Evolutionary conservation across 768 basidiomycete species (phyloP).

Genomic region (Mrakia frigida): DNA sequence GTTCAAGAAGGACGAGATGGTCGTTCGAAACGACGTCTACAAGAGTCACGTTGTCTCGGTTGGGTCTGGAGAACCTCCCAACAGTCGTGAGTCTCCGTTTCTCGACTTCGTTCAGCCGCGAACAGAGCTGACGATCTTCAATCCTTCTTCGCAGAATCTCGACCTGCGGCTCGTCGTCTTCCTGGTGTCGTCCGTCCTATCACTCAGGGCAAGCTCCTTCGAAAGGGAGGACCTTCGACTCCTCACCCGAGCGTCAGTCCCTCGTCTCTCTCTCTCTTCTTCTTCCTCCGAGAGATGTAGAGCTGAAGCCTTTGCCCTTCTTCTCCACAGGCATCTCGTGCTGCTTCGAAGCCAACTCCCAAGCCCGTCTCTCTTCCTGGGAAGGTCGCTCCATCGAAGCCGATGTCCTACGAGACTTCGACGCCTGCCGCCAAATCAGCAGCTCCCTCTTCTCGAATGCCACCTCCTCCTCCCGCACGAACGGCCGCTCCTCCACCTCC

Average conservation of each 20-base stretch:
- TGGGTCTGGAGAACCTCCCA: slow-evolving; percentile 76
- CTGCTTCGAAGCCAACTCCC: slow-evolving; percentile 4
- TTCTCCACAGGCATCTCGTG: not conserved
- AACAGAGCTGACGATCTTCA: not conserved
- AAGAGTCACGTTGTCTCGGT: slow-evolving; percentile 91
- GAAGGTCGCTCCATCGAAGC: slow-evolving; percentile 6
- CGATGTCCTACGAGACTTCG: slow-evolving; percentile 33
- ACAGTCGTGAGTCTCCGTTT: slow-evolving; percentile 49
- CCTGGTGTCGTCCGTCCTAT: slow-evolving; percentile 79
- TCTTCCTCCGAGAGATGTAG: not conserved
- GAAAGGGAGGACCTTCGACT: slow-evolving; percentile 66
- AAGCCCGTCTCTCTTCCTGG: slow-evolving; percentile 29
- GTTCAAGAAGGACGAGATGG: slow-evolving; percentile 80
- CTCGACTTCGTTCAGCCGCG: not conserved
- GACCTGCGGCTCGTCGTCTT: slow-evolving; percentile 79
- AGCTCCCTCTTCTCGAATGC: slow-evolving; percentile 44
- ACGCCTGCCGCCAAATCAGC: slow-evolving; percentile 49
- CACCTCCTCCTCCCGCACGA: slow-evolving; percentile 46
- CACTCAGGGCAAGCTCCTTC: slow-evolving; percentile 73
- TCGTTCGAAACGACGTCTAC: slow-evolving; percentile 72
- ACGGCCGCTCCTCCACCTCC: slow-evolving; percentile 56
- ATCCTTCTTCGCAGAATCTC: slow-evolving; percentile 50
- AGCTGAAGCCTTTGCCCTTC: not conserved
- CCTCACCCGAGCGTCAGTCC: slow-evolving; percentile 24
- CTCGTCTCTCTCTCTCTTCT: not conserved